A percentile compares a stretch with the other conserved stretches of the same genome.
These are phyloP conservation scores for Gamarada debralockiae DNA, from an alignment of 495 filamentous ascomycete genomes.

Conservation along the genomic window DNA sequence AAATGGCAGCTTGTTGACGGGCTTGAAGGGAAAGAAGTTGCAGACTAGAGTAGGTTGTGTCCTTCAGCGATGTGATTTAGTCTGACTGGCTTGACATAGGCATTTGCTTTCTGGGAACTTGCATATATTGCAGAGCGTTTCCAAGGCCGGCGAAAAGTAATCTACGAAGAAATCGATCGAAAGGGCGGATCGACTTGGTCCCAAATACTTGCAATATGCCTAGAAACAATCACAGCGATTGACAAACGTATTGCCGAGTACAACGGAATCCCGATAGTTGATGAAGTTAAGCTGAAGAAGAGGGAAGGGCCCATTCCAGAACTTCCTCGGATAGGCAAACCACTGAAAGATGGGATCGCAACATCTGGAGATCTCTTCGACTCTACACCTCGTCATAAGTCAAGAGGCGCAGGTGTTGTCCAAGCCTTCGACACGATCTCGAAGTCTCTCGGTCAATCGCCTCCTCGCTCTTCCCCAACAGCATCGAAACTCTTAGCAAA, in stretches of 20 bases:
- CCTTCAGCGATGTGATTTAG: constrained; percentile 12
- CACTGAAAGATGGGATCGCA: constrained; percentile 45
- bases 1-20: constrained; percentile 83
- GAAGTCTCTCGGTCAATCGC: constrained; percentile 55
- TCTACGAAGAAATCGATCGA: constrained; percentile 89
- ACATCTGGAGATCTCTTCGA: constrained; percentile 47
- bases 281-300: neutral
- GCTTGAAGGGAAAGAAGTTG: constrained; percentile 71
- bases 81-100: constrained; percentile 35
- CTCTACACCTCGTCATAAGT: constrained; percentile 40
- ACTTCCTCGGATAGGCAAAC: constrained; percentile 46
- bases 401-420: constrained; percentile 45
- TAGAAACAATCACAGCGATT: constrained; percentile 62
- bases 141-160: constrained; percentile 67
- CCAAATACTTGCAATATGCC: constrained; percentile 65
- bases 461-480: constrained; percentile 19
- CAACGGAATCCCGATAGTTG: constrained; percentile 6
- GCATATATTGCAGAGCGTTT: constrained; percentile 71
- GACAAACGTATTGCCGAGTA: constrained; percentile 31
- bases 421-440: constrained; percentile 50
- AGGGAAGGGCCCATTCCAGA: constrained; percentile 9
- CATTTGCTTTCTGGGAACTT: constrained; percentile 91
- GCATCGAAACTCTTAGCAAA: constrained; percentile 19
- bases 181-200: constrained; percentile 74
- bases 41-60: constrained; percentile 46